Evolutionary conservation across 805 yeast genomes (phyloP).

Genomic region (Komagataella kurtzmanii): DNA sequence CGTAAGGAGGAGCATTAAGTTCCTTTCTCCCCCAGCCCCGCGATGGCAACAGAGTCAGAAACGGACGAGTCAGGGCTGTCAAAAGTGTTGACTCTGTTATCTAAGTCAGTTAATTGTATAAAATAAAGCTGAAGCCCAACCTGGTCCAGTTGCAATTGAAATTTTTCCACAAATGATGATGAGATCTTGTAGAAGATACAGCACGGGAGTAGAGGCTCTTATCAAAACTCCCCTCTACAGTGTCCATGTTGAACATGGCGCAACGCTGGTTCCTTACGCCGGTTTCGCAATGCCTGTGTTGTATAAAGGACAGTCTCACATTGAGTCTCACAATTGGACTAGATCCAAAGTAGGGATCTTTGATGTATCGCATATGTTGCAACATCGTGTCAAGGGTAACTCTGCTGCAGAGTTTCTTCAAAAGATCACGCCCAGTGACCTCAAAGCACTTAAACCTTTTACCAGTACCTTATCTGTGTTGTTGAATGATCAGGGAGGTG

Average conservation of each 20-base stretch:
- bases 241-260: conserved; percentile 66
- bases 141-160: neutral
- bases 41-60: neutral
- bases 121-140: neutral
- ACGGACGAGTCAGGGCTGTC: neutral
- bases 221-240: conserved; percentile 70
- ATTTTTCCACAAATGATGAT: neutral
- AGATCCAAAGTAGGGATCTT: conserved; percentile 79
- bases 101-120: neutral
- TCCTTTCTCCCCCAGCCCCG: neutral
- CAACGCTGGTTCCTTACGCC: conserved; percentile 91
- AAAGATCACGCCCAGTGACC: conserved; percentile 80
- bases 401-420: conserved; percentile 59
- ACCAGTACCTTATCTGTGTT: conserved; percentile 68
- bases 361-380: conserved; percentile 97
- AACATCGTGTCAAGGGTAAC: conserved; percentile 65
- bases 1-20: neutral
- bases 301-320: conserved; percentile 74
- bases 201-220: conserved; percentile 7
- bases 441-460: conserved; percentile 38
- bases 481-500: conserved; percentile 61
- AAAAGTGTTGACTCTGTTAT: neutral
- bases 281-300: conserved; percentile 94
- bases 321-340: conserved; percentile 93
- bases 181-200: neutral